phyloP scores from a whole-genome alignment of 257 asterid species.

The Solanum infundibuliforme region DNA sequence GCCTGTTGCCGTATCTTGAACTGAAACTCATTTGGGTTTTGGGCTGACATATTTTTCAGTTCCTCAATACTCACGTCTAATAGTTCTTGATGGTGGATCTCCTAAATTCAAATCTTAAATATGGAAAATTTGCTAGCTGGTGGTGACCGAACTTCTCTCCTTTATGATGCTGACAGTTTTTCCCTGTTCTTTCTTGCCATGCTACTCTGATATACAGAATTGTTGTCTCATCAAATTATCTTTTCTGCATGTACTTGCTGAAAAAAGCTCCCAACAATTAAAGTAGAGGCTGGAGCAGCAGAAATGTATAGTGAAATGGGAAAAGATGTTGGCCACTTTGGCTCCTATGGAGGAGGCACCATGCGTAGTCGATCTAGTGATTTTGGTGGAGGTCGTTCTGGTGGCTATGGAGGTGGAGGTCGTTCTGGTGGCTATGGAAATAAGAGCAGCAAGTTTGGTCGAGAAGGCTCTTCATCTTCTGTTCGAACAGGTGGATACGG shows the following conservation, averaged over 20 bases:
- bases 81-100: neutral
- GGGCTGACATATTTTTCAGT: neutral
- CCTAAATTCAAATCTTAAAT: neutral
- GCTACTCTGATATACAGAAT: neutral
- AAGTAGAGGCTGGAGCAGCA: conserved; percentile 45
- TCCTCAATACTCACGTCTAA: neutral
- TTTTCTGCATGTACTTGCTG: neutral
- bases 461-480: conserved; percentile 17
- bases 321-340: conserved; percentile 29
- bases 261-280: conserved; percentile 37
- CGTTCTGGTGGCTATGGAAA: conserved; percentile 24
- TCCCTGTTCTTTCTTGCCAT: neutral
- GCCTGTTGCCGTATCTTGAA: neutral
- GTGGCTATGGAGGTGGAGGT: too few species aligned
- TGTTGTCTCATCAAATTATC: neutral
- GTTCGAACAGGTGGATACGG: conserved; percentile 32
- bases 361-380: conserved; percentile 51
- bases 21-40: neutral
- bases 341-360: conserved; percentile 17
- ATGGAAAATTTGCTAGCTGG: neutral
- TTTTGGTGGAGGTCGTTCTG: conserved; percentile 45
- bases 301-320: conserved; percentile 41
- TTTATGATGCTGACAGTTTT: neutral
- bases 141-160: neutral
- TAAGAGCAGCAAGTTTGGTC: conserved; percentile 25